phyloP scores from a whole-genome alignment of 768 basidiomycete genomes.

The Naematelia aurantialba region DNA sequence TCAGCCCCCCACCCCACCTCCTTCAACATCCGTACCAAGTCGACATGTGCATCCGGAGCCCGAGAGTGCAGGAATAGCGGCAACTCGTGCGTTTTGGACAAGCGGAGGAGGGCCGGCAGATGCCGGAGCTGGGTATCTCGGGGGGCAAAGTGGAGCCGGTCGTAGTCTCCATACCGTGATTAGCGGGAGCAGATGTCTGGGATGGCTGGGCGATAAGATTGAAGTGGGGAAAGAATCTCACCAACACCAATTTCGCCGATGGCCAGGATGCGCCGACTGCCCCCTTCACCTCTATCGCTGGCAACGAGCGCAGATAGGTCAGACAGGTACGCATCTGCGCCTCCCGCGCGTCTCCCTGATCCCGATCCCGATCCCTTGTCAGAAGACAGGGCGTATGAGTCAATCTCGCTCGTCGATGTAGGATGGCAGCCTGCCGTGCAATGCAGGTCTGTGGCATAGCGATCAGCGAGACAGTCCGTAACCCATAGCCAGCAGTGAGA shows the following conservation, averaged over 20 bases:
- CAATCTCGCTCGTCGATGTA: conserved; percentile 68
- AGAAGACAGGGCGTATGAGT: too few species aligned
- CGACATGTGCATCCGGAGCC: conserved; percentile 60
- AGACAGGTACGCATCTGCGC: conserved; percentile 61
- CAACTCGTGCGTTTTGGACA: conserved; percentile 68
- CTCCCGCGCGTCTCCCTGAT: conserved; percentile 55
- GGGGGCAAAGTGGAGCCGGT: conserved; percentile 64
- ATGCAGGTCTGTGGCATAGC: conserved; percentile 56
- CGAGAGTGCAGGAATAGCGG: conserved; percentile 79
- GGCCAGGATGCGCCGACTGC: conserved; percentile 61
- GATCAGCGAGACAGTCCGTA: too few species aligned
- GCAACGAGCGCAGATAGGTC: conserved; percentile 60
- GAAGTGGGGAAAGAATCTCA: conserved; percentile 41
- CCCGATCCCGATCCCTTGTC: too few species aligned
- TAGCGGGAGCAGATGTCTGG: neutral
- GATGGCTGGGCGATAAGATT: too few species aligned
- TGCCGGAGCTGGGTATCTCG: conserved; percentile 61
- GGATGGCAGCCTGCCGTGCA: conserved; percentile 79
- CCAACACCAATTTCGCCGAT: conserved; percentile 79
- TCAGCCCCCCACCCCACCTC: conserved; percentile 65
- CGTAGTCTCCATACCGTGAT: conserved; percentile 60
- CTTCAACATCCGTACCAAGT: conserved; percentile 63
- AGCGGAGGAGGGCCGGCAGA: conserved; percentile 64
- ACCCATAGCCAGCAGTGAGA: neutral
- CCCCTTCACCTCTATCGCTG: conserved; percentile 43